Base-by-base conservation (phyloP, 768 basidiomycete species). In the Zangia roseola region DNA sequence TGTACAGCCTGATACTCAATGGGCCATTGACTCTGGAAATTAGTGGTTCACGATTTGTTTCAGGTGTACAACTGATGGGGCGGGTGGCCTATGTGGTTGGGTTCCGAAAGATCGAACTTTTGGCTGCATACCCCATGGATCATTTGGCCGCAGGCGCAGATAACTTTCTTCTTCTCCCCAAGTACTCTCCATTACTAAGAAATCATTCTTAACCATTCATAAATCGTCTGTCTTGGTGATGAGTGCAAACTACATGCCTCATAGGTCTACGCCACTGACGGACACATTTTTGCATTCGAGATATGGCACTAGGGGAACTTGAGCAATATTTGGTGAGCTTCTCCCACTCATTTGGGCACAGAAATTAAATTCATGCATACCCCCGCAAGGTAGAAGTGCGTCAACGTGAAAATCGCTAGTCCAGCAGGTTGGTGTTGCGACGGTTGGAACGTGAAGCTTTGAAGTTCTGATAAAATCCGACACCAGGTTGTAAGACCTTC, bases 391-490 rank as follows among this genome's bases (percentile, higher is more conserved):
- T 45, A 58, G 17, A 63, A 45, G 35, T 58, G 55, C 6, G 52
- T 52, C 52, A 52, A 47, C 16, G 46, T 52, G 31, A 60, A 62
- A 24, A 58, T 58, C 0, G 45, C 61, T 36, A 10, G 19, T 8
- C 54, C 56, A 16, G 49, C 39, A 4, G 46, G 47, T 36, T 52
- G 26, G 30, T 63, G 52, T 25, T 53, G 47, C 13, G 38, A 40
- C 26, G 52, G 35, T 30, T 44, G 35, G 28, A 57, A 44, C 8
- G 54, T 54, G 17, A 64, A 56, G 46, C 55, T 63, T 31, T 54
- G 17, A 64, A 56, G 46, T 57, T 63, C 26, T 56, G 56, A 40
- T 65, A 63, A 46, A 36, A 48, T 26, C 53, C 59, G 5, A 48
- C 21, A 6, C 34, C 42, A 21, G 46, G 43, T 4, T 23, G 24